These are phyloP conservation scores for Talaromyces piceae DNA, from an alignment of 2,329 filamentous ascomycete genomes.

Conservation along the genomic window DNA sequence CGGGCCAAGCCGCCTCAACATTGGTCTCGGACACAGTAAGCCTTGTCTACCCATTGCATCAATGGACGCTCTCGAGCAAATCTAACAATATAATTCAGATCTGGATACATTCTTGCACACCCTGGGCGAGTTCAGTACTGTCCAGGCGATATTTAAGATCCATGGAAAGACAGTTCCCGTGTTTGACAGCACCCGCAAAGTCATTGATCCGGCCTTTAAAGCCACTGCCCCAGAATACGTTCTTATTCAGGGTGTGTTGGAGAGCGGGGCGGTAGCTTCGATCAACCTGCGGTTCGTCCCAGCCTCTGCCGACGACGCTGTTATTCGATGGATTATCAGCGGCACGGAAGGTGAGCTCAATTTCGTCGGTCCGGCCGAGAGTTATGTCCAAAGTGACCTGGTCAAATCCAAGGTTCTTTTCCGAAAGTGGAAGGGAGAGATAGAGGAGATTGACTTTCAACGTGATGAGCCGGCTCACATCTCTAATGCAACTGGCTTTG, in stretches of 20 bases:
- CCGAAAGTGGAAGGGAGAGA: slow-evolving; percentile 6
- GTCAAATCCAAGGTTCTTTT: slow-evolving; percentile 4
- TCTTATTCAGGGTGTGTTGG: slow-evolving; percentile 4
- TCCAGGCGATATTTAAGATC: slow-evolving; percentile 6
- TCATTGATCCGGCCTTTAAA: slow-evolving; percentile 5
- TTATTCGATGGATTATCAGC: slow-evolving; percentile 8
- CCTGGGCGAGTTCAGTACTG: slow-evolving; percentile 8
- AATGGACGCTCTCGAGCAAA: background rate
- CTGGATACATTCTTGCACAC: slow-evolving; percentile 6
- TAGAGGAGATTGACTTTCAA: background rate
- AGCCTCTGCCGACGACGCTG: background rate
- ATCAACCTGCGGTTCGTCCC: slow-evolving; percentile 3
- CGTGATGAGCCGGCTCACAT: slow-evolving; percentile 4
- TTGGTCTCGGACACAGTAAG: slow-evolving; percentile 9
- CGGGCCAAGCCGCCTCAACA: slow-evolving; percentile 6
- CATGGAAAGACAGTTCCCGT: slow-evolving; percentile 4
- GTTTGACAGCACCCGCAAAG: slow-evolving; percentile 5
- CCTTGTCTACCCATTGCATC: background rate
- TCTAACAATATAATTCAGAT: background rate
- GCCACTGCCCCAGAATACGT: slow-evolving; percentile 6
- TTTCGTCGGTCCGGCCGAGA: background rate
- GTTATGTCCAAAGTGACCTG: background rate
- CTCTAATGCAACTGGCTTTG: background rate
- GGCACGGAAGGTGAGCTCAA: slow-evolving; percentile 8
- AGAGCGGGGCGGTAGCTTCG: slow-evolving; percentile 7